A percentile compares a stretch with the other conserved stretches of the same genome.
Evolutionary conservation across 2,329 filamentous ascomycete species (phyloP).

Genomic region (Aspergillus novoparasiticus): DNA sequence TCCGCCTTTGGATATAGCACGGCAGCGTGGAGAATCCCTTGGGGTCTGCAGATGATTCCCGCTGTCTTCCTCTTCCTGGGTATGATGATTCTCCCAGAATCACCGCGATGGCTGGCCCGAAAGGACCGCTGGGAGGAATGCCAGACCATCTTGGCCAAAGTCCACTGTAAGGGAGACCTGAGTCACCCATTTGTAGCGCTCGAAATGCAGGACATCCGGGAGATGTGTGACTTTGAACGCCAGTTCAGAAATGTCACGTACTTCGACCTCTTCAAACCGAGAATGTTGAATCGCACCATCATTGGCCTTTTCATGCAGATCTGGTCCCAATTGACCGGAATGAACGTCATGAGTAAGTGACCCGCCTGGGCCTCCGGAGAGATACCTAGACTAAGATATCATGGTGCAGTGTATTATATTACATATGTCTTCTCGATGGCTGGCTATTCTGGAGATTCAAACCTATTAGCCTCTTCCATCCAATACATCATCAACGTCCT

Average conservation of each 20-base stretch:
- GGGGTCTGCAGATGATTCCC: constrained; percentile 66
- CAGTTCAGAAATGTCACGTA: constrained; percentile 70
- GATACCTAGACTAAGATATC: background rate
- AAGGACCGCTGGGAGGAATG: constrained; percentile 62
- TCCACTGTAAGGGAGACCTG: constrained; percentile 67
- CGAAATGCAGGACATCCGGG: constrained; percentile 73
- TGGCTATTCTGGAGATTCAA: constrained; percentile 60
- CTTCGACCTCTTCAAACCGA: constrained; percentile 70
- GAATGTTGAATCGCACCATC: constrained; percentile 73
- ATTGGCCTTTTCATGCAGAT: constrained; percentile 74
- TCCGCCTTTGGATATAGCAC: constrained; percentile 34
- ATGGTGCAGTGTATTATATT: constrained; percentile 61
- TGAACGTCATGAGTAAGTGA: constrained; percentile 66
- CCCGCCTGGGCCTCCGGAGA: background rate
- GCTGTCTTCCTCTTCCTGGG: constrained; percentile 60
- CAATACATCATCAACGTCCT: constrained; percentile 79
- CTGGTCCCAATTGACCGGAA: constrained; percentile 74
- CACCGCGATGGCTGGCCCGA: constrained; percentile 65
- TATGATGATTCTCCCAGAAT: constrained; percentile 58
- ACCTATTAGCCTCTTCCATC: constrained; percentile 68
- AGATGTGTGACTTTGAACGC: constrained; percentile 73
- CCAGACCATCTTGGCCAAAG: constrained; percentile 53
- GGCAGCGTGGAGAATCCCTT: constrained; percentile 64
- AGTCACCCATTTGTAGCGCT: constrained; percentile 66
- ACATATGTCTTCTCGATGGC: constrained; percentile 73